Evolutionary conservation across 257 asterid species (phyloP), one percentile per base, ranked within the genome.

Genomic region (Solanum sitiens): DNA sequence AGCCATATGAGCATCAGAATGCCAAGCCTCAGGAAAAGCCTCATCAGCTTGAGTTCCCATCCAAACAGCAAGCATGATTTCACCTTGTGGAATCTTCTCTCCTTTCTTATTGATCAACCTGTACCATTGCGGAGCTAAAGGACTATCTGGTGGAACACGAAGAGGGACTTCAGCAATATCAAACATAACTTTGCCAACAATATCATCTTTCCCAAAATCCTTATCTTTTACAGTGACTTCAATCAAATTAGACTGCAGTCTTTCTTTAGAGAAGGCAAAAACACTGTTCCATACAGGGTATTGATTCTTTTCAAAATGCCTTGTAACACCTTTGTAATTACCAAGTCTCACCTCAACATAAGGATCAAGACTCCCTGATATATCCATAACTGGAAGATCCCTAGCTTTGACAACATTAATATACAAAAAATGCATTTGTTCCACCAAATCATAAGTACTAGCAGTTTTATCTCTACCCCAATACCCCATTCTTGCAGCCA

Each of bases 31-130:
- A 0, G 98, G 98, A 76, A 95, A 96, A 13, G 98, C 92, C 91
- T 96, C 99, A 47, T 96, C 99, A 9, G 99, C 99, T 87, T 96
- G 99, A 50, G 99, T 96, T 88, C 99, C 98, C 92, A 93, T 93
- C 99, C 99, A 96, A 86, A 95, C 94, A 2, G 98, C 98, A 61
- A 96, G 95, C 99, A 96, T 95, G 72, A 96, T 85, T 87, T 95
- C 98, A 44, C 99, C 99, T 2, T 89, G 91, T 80, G 76, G 84
- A 35, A 87, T 85, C 87, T 93, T 89, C 23, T 89, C 93, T 83
- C 96, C 98, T 32, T 91, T 94, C 89, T 94, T 95, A 47, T 92
- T 93, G 85, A 83, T 87, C 92, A 96, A 86, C 79, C 92, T 94
- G 87, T 94, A 96, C 94, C 96, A 96, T 25, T 95, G 98, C 6